phyloP scores from a whole-genome alignment of 305 asterid species.

The Striga hermonthica region DNA sequence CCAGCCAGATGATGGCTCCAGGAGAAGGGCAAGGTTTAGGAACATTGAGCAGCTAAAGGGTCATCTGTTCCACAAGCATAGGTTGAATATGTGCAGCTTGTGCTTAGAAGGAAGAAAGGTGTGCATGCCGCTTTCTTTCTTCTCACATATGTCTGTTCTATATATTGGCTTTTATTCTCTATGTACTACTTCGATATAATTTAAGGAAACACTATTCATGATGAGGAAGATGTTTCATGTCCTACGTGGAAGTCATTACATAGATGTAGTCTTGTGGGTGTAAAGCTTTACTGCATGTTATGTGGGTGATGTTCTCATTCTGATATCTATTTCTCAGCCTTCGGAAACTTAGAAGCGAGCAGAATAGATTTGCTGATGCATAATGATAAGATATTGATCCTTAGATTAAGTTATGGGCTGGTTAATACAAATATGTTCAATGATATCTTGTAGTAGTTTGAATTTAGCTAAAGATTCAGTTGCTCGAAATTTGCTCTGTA shows the following conservation, averaged over 20 bases:
- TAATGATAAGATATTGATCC: constrained; percentile 5
- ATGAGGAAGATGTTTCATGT: neutral
- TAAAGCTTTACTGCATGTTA: constrained; percentile 1
- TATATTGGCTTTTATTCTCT: neutral
- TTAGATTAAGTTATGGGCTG: constrained; percentile 18
- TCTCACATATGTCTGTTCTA: constrained; percentile 11
- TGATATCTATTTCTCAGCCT: constrained; percentile 9
- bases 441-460: constrained; percentile 18
- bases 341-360: neutral
- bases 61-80: constrained; percentile 83
- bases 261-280: neutral
- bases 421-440: constrained; percentile 1
- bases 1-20: constrained; percentile 46
- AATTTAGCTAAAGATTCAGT: constrained; percentile 13
- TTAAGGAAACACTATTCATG: constrained; percentile 1
- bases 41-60: constrained; percentile 91
- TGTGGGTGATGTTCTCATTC: constrained; percentile 21
- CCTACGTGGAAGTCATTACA: constrained; percentile 11
- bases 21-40: constrained; percentile 62
- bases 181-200: neutral
- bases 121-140: neutral
- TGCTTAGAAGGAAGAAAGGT: constrained; percentile 99
- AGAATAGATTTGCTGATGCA: constrained; percentile 6
- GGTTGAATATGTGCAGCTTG: constrained; percentile 82
- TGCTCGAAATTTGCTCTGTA: constrained; percentile 14